Evolutionary conservation across 352 stramenopile species (phyloP).

Genomic region (Halophytophthora batemanensis): DNA sequence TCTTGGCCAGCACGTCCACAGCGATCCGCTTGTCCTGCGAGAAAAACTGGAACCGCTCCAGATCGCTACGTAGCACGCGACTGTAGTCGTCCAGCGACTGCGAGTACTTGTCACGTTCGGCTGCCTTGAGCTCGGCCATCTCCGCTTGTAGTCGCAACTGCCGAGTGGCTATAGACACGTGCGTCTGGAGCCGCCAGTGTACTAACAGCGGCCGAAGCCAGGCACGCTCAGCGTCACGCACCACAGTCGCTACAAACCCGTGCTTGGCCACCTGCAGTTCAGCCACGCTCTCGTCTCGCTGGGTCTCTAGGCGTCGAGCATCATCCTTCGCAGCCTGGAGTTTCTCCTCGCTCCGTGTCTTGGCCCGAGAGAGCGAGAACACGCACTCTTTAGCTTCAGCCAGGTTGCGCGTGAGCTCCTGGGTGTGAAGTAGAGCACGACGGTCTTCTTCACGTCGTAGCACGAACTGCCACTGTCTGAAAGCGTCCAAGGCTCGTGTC

Average conservation of each 20-base stretch:
- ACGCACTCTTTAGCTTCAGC: conserved; percentile 69
- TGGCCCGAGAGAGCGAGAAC: conserved; percentile 61
- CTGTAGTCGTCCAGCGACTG: conserved; percentile 72
- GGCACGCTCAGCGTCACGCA: conserved; percentile 43
- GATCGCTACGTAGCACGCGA: conserved; percentile 59
- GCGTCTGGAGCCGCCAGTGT: conserved; percentile 40
- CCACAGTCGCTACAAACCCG: conserved; percentile 45
- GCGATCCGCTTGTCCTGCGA: conserved; percentile 74
- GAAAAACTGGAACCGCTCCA: conserved; percentile 79
- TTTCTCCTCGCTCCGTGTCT: conserved; percentile 61
- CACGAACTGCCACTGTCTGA: conserved; percentile 32
- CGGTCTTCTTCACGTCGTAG: conserved; percentile 23
- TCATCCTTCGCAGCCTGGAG: conserved; percentile 33
- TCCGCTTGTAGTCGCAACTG: conserved; percentile 49
- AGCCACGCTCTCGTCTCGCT: conserved; percentile 42
- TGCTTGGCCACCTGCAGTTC: conserved; percentile 76
- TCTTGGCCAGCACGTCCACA: conserved; percentile 75
- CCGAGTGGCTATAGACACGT: conserved; percentile 34
- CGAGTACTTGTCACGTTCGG: conserved; percentile 61
- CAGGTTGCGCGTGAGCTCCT: conserved; percentile 31
- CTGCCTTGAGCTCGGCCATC: conserved; percentile 47
- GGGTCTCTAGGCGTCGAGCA: conserved; percentile 26
- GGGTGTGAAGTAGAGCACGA: conserved; percentile 19
- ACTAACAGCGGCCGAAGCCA: conserved; percentile 43
- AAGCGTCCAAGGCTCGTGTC: conserved; percentile 6